These are phyloP conservation scores for Leishmania lainsoni DNA, from an alignment of 208 protist species.

Conservation along the genomic window DNA sequence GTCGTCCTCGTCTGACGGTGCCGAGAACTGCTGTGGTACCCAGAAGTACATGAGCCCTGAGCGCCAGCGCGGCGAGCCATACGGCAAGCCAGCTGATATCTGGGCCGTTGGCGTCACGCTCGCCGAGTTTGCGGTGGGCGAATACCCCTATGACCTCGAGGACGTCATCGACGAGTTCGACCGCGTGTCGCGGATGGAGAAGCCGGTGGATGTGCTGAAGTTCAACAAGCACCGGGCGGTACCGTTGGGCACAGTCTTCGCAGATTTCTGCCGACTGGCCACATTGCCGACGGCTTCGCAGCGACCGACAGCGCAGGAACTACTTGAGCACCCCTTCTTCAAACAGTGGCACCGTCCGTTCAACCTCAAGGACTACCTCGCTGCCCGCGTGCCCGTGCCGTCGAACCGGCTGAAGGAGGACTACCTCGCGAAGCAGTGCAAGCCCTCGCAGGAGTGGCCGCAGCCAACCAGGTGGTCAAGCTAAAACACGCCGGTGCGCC, in stretches of 20 bases:
- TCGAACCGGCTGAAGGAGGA: slow-evolving; percentile 54
- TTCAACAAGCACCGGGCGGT: slow-evolving; percentile 40
- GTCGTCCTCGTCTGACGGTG: slow-evolving; percentile 15
- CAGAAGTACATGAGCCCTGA: slow-evolving; percentile 91
- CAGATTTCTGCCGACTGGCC: slow-evolving; percentile 71
- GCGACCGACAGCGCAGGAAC: slow-evolving; percentile 73
- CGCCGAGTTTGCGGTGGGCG: slow-evolving; percentile 84
- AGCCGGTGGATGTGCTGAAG: slow-evolving; percentile 43
- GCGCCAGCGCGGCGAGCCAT: slow-evolving; percentile 74
- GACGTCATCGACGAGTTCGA: slow-evolving; percentile 76
- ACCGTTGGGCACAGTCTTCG: slow-evolving; percentile 58
- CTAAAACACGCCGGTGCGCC: not conserved
- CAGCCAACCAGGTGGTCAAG: not conserved
- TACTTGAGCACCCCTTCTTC: slow-evolving; percentile 91
- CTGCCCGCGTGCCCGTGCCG: slow-evolving; percentile 43
- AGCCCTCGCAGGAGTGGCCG: not conserved
- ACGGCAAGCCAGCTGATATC: slow-evolving; percentile 83
- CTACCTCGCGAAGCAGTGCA: slow-evolving; percentile 35
- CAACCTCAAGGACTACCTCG: slow-evolving; percentile 75
- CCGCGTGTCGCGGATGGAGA: slow-evolving; percentile 43
- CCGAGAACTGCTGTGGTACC: slow-evolving; percentile 74
- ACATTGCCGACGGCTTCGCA: slow-evolving; percentile 61
- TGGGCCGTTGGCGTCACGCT: slow-evolving; percentile 91
- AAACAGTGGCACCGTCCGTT: slow-evolving; percentile 78
- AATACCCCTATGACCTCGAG: slow-evolving; percentile 75